phyloP scores from a whole-genome alignment of 2,329 filamentous ascomycete genomes.

The Phaeoacremonium minimum region DNA sequence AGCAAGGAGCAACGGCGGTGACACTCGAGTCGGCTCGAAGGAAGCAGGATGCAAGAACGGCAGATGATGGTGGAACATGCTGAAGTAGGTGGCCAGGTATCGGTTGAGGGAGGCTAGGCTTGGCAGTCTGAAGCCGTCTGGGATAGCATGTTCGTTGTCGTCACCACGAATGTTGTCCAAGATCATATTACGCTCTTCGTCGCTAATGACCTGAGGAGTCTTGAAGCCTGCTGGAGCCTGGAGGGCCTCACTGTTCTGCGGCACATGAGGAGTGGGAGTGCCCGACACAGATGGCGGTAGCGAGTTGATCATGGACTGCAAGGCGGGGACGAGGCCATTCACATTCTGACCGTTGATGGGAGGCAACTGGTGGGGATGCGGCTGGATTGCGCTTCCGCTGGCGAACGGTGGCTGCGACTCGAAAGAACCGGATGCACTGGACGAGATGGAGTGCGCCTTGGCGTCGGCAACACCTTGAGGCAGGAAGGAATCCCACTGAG shows the following conservation, averaged over 20 bases:
- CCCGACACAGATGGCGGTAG: slow-evolving; percentile 64
- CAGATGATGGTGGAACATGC: slow-evolving; percentile 92
- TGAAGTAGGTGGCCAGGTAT: slow-evolving; percentile 94
- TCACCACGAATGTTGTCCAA: slow-evolving; percentile 79
- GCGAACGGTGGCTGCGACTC: slow-evolving; percentile 64
- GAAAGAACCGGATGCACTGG: slow-evolving; percentile 60
- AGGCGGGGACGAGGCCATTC: slow-evolving; percentile 59
- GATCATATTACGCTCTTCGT: slow-evolving; percentile 81
- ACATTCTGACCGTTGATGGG: slow-evolving; percentile 61
- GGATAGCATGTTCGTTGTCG: slow-evolving; percentile 77
- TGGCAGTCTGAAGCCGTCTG: slow-evolving; percentile 86
- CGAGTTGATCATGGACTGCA: slow-evolving; percentile 70
- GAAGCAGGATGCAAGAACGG: slow-evolving; percentile 93
- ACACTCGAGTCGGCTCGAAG: slow-evolving; percentile 75
- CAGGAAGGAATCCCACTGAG: slow-evolving; percentile 89
- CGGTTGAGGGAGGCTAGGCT: slow-evolving; percentile 77
- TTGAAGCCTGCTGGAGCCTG: slow-evolving; percentile 64
- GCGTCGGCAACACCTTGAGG: slow-evolving; percentile 65
- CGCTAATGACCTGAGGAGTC: slow-evolving; percentile 75
- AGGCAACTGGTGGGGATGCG: slow-evolving; percentile 59
- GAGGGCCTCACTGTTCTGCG: slow-evolving; percentile 66
- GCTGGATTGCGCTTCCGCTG: slow-evolving; percentile 50
- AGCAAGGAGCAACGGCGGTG: slow-evolving; percentile 79
- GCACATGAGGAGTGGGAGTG: slow-evolving; percentile 70
- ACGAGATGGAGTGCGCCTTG: slow-evolving; percentile 71